Base-by-base conservation (phyloP, 352 stramenopile genomes). In the Globisporangium echinulatum region DNA sequence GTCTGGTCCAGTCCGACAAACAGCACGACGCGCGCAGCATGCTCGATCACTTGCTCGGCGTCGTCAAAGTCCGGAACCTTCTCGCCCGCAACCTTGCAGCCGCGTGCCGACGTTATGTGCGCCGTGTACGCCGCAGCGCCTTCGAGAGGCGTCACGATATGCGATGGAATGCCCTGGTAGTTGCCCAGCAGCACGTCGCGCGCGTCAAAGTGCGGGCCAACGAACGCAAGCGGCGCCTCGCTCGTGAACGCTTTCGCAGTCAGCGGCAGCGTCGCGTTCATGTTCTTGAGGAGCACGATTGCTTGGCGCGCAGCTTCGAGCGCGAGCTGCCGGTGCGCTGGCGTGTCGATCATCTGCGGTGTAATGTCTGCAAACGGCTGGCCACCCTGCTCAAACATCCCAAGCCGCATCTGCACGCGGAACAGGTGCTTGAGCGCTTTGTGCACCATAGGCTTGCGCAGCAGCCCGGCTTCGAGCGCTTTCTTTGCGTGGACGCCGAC, bases 251-350 rank as follows among this genome's bases (percentile, higher is more conserved):
- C 15, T 36, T 49, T 54, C 0, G 52, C 13, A 1, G 63, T 49
- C 19, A 97, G 49, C n/a, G 89, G 90, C 7, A 97, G 67, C n/a
- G 69, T 50, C 0, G 58, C 61, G 14, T 65, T 55, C 3, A 81
- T 64, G 68, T 98, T 98, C 69, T 97, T 96, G 10, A 98, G 74
- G 10, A 98, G 59, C 33, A 97, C 88, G 33, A 98, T 70, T 36
- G 75, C 82, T 52, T 97, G 84, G 0, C 54, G 64, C 17, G 82
- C 76, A 2, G 83, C 85, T 53, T 92, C 79, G 6, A 88, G 58
- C 2, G 86, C 75, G 3, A 96, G 66, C 19, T 72, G 49, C 1
- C 68, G 69, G 60, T 95, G 77, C 36, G 49, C 74, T 0, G 49
- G 52, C 5, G 83, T 83, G 63, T 92, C 74, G 8, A 97, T 63